A percentile compares a stretch with the other conserved stretches of the same genome.
These are phyloP conservation scores for Chlorella sp. DNA, from an alignment of 139 green algal genomes.

Conservation along the genomic window DNA sequence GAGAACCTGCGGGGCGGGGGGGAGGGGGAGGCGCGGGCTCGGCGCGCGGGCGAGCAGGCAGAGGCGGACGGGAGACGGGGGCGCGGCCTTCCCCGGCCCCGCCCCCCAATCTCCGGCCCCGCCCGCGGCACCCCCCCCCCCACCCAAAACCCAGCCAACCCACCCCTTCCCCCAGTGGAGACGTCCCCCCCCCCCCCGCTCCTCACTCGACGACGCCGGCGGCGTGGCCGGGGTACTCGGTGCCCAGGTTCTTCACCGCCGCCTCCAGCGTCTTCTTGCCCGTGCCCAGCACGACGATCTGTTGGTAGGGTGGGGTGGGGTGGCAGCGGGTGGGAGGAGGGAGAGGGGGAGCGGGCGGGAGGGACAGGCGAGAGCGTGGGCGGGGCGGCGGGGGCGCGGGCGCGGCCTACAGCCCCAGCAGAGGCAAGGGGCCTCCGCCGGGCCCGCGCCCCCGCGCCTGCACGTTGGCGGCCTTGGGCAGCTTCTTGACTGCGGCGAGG, in stretches of 20 bases:
- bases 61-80: too few relatives aligned
- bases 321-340: not conserved
- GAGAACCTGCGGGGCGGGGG: too few relatives aligned
- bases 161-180: too few relatives aligned
- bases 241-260: constrained; percentile 78
- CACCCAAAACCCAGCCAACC: too few relatives aligned
- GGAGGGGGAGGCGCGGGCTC: too few relatives aligned
- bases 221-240: constrained; percentile 67
- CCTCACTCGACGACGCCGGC: constrained; percentile 89
- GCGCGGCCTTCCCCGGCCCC: too few relatives aligned
- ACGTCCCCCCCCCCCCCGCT: too few relatives aligned
- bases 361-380: not conserved
- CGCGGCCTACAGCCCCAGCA: constrained; percentile 36
- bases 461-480: constrained; percentile 53
- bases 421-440: not conserved
- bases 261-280: constrained; percentile 91
- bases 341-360: not conserved
- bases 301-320: constrained; percentile 2
- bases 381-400: not conserved
- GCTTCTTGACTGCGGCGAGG: constrained; percentile 80
- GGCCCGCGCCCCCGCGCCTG: constrained; percentile 45
- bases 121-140: too few relatives aligned
- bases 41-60: too few relatives aligned
- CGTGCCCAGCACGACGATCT: constrained; percentile 94
- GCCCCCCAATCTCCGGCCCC: too few relatives aligned